These are phyloP conservation scores for Gossypium arboreum DNA, from an alignment of 345 rosid species.

Conservation along the genomic window DNA sequence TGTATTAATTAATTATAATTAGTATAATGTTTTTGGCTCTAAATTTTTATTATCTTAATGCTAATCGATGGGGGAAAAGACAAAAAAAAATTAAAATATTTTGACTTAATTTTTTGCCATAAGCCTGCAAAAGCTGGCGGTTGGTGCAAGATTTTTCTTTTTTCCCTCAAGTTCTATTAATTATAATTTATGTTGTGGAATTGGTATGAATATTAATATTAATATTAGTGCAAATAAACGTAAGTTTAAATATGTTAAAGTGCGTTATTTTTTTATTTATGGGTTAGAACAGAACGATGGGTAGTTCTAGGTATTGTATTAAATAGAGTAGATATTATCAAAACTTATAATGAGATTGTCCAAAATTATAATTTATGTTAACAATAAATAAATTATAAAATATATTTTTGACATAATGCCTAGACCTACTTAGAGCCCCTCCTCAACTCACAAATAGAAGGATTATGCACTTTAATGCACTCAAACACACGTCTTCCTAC, in stretches of 20 bases:
- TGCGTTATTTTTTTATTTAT: rapidly evolving
- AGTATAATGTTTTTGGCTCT: not conserved
- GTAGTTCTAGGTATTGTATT: rapidly evolving
- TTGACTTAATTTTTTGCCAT: not conserved
- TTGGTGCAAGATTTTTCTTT: not conserved
- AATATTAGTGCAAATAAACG: rapidly evolving
- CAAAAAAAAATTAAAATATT: not conserved
- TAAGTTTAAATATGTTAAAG: rapidly evolving
- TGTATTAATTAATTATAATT: not conserved
- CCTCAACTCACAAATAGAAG: too few species aligned
- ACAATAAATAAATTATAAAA: not conserved
- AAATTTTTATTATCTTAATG: not conserved
- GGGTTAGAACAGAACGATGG: rapidly evolving
- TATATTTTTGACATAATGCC: not conserved
- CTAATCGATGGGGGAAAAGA: not conserved
- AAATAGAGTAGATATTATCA: too few species aligned
- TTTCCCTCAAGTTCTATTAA: not conserved
- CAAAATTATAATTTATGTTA: not conserved
- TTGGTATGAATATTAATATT: too few species aligned
- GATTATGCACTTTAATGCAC: too few species aligned
- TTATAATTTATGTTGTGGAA: too few species aligned
- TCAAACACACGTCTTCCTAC: too few species aligned
- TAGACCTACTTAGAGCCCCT: too few species aligned
- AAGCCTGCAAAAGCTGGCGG: not conserved
- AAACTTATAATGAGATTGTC: too few species aligned